These are phyloP conservation scores for Heliamphora exappendiculata DNA, from an alignment of 148 eudicot species.

Conservation along the genomic window DNA sequence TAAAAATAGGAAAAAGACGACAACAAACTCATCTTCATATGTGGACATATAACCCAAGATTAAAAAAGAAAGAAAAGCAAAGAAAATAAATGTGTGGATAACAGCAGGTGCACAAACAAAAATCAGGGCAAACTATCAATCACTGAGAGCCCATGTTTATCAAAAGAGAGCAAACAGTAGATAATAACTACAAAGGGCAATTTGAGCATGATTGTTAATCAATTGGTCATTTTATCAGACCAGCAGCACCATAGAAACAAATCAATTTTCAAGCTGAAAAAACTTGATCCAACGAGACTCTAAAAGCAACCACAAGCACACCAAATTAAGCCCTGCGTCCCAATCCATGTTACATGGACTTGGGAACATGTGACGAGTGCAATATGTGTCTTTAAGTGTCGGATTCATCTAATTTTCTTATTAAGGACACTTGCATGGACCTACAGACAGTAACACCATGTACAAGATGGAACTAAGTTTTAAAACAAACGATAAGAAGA, in stretches of 20 bases:
- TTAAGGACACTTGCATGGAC: too few species aligned
- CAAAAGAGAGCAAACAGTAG: not conserved
- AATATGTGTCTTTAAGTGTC: too few species aligned
- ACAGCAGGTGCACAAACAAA: not conserved
- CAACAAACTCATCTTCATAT: not conserved
- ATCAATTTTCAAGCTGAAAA: not conserved
- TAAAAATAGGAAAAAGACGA: not conserved
- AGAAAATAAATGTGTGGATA: not conserved
- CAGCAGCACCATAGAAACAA: not conserved
- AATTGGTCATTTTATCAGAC: not conserved
- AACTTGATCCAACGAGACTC: not conserved
- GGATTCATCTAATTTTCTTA: too few species aligned
- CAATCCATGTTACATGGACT: too few species aligned
- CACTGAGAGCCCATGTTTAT: not conserved
- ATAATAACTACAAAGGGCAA: not conserved
- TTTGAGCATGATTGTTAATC: not conserved
- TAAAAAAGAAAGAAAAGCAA: not conserved
- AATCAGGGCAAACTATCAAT: not conserved
- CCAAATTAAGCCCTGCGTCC: too few species aligned
- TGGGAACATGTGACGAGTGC: too few species aligned
- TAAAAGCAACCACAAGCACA: too few species aligned
- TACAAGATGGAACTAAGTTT: too few species aligned
- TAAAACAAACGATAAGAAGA: too few species aligned
- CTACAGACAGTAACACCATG: too few species aligned
- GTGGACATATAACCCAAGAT: not conserved